phyloP scores from a whole-genome alignment of 2,329 filamentous ascomycete genomes.

The Trichophyton schoenleinii region DNA sequence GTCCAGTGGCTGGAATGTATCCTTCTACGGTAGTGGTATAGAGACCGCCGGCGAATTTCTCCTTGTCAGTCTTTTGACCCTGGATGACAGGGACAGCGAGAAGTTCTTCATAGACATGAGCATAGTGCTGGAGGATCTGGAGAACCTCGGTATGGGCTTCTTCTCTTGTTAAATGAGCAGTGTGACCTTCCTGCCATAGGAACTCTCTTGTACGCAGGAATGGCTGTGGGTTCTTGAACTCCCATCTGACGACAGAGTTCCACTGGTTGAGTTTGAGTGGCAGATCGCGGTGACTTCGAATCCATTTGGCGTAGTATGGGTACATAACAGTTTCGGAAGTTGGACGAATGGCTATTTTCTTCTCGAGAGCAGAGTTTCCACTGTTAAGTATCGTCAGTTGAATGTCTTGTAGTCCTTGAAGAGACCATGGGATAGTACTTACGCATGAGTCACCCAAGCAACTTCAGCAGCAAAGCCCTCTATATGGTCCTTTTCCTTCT shows the following conservation, averaged over 20 bases:
- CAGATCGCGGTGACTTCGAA: constrained; percentile 87
- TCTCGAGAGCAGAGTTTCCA: constrained; percentile 85
- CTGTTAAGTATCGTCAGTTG: constrained; percentile 34
- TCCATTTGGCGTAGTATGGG: constrained; percentile 92
- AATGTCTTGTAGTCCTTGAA: background rate
- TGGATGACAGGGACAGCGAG: constrained; percentile 91
- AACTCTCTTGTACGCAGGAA: constrained; percentile 93
- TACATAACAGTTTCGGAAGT: constrained; percentile 79
- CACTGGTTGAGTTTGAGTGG: constrained; percentile 93
- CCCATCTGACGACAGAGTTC: constrained; percentile 93
- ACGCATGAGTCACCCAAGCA: constrained; percentile 41
- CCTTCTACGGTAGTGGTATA: constrained; percentile 96
- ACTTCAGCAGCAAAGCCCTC: constrained; percentile 84
- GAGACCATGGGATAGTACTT: constrained; percentile 12
- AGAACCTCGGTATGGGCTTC: constrained; percentile 74
- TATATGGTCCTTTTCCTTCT: constrained; percentile 84
- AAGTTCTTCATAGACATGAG: constrained; percentile 81
- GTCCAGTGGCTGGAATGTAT: constrained; percentile 88
- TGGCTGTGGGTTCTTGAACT: constrained; percentile 78
- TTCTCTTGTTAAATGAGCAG: constrained; percentile 75
- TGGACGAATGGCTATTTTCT: constrained; percentile 56
- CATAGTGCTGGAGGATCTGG: constrained; percentile 87
- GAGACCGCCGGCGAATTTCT: constrained; percentile 93
- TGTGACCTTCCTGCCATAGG: constrained; percentile 95
- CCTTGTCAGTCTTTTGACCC: constrained; percentile 89